These are phyloP conservation scores for Ascocoryne sarcoides DNA, from an alignment of 2,329 filamentous ascomycete genomes.

Conservation along the genomic window DNA sequence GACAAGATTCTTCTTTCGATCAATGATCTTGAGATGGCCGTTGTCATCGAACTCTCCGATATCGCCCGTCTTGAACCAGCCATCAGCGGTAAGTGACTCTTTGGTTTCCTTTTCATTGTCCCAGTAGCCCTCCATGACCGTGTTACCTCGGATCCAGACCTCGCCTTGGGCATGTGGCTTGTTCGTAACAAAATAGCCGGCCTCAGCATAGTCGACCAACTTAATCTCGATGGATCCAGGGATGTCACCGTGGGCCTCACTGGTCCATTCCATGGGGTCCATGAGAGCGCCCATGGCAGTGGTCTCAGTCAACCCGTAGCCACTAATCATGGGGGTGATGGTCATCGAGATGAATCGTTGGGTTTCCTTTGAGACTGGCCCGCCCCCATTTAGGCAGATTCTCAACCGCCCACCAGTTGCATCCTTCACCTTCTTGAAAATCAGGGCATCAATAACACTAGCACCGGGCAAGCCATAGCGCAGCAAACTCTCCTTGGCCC, in stretches of 20 bases:
- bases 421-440: constrained; percentile 84
- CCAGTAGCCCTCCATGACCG: constrained; percentile 69
- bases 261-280: constrained; percentile 74
- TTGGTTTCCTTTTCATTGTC: constrained; percentile 76
- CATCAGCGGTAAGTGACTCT: constrained; percentile 61
- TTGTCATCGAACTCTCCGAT: constrained; percentile 69
- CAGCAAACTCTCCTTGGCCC: constrained; percentile 47
- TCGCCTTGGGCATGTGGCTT: constrained; percentile 71
- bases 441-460: constrained; percentile 63
- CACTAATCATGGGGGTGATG: constrained; percentile 82
- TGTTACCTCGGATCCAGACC: constrained; percentile 73
- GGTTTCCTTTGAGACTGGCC: constrained; percentile 76
- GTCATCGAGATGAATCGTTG: constrained; percentile 83
- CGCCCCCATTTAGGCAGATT: constrained; percentile 88
- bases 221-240: constrained; percentile 74
- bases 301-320: constrained; percentile 91
- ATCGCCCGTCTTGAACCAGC: constrained; percentile 84
- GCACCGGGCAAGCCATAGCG: constrained; percentile 49
- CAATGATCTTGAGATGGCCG: constrained; percentile 68
- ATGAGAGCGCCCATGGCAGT: constrained; percentile 71
- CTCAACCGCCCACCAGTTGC: constrained; percentile 79
- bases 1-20: constrained; percentile 86
- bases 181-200: constrained; percentile 61
- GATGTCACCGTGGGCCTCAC: constrained; percentile 65
- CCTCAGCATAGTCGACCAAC: constrained; percentile 78